Base-by-base conservation (phyloP, 306 rosid species). In the Biancaea sappan region DNA sequence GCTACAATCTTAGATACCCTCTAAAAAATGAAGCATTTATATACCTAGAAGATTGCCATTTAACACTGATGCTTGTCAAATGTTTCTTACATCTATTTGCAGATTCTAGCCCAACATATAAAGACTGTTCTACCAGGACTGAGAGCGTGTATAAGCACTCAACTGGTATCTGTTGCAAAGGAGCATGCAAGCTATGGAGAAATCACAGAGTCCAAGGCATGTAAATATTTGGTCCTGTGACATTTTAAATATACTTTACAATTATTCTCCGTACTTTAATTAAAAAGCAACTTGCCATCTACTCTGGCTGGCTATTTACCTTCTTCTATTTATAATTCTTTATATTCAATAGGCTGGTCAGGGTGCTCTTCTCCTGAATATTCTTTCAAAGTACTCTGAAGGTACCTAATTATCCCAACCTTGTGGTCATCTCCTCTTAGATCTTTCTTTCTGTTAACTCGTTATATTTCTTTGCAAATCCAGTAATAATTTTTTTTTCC, bases 131-230 rank as follows among this genome's bases (percentile, higher is more conserved):
- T 92, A 48, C 99, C 99, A 1, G 96, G 92, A 76, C 80, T 95
- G 71, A 90, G 91, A 80, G 95, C 98, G 71, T 95, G 96, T 58
- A 92, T 95, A 82, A 95, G 92, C 84, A 79, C 89, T 69, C 86
- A 94, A 25, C 74, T 95, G 44, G 91, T 92, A 51, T 53, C 93
- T 79, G 93, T 91, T 82, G 99, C 99, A 25, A 95, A 95, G 89
- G 98, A 95, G 84, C 96, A 90, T 56, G 92, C 93, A 65, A 88
- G 96, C 85, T 95, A 90, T 78, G 99, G 99, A 54, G 99, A 92
- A 77, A 90, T 95, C 83, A 87, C 96, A 0, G 99, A 95, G 78
- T 88, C 96, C 72, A 95, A 92, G 97, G 99, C 81, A 80, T 75
- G 81, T 80, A 57, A 31, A 41, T 68, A 62, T 54, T 5, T 19